A percentile compares a stretch with the other conserved stretches of the same genome.
Conservation (phyloP, 2,329 filamentous ascomycete species). For the Clarireedia monteithiana region DNA sequence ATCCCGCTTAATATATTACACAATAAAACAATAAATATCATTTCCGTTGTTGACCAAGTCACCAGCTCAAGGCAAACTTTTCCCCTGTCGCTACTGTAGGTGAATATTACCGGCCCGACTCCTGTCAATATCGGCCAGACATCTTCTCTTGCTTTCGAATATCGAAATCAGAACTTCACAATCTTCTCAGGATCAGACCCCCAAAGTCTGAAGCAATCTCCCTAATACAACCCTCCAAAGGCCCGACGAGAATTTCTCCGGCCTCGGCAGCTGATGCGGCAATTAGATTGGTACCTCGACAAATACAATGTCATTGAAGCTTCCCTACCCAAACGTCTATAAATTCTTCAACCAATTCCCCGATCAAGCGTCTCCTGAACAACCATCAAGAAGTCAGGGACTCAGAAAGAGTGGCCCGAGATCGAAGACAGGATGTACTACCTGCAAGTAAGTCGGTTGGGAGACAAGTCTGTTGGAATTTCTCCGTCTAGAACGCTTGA, state of each 20-base stretch:
- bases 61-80: not conserved
- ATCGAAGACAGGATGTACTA: conserved; percentile 29
- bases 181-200: not conserved
- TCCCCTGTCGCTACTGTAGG: not conserved
- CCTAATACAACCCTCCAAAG: conserved; percentile 1
- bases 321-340: conserved; percentile 29
- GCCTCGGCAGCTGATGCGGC: conserved; percentile 13
- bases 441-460: conserved; percentile 26
- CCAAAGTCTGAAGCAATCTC: not conserved
- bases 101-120: conserved; percentile 7
- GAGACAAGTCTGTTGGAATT: conserved; percentile 2
- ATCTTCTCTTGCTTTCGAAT: not conserved
- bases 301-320: conserved; percentile 26
- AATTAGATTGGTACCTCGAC: conserved; percentile 12
- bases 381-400: conserved; percentile 27
- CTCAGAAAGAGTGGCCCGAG: conserved; percentile 29
- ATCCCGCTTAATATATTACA: conserved; percentile 14
- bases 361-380: conserved; percentile 26
- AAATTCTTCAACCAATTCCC: conserved; percentile 30
- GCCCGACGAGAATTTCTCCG: conserved; percentile 3
- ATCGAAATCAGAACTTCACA: not conserved
- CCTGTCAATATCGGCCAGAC: conserved; percentile 3
- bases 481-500: not conserved
- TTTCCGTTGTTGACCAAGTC: conserved; percentile 1
- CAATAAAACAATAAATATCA: conserved; percentile 12